Evolutionary conservation across 2,329 filamentous ascomycete genomes (phyloP), one percentile per base, ranked within the genome.

Genomic region (Stagonosporopsis rhizophila): DNA sequence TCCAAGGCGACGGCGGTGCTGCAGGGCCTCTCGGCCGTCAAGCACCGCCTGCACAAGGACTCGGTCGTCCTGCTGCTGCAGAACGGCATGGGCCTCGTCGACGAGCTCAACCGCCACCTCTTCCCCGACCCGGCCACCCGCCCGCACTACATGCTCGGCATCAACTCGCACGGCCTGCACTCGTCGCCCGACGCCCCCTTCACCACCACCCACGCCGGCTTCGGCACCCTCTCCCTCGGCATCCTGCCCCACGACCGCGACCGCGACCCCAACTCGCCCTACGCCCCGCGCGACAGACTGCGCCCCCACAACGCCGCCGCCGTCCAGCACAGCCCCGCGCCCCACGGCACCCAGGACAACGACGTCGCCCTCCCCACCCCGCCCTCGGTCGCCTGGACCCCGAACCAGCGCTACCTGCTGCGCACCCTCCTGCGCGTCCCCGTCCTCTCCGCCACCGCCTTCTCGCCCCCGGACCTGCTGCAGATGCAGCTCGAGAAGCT

Each of bases 81-180:
- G 53, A 90, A 94, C 60, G 92, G 93, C 1, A 85, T 98, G 75
- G 94, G 95, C 0, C 80, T 92, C 1, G 81, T 92, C n/a, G 92
- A 98, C 44, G 83, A 87, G 44, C 82, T 97, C 37, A 92, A 91
- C 66, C 76, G 82, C 30, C 75, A 83, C 11, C 74, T 96, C 25
- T 97, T 96, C 64, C 82, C 85, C 0, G 84, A 93, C 58, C 81
- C 84, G 0, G 72, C 77, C 0, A 80, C 78, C 0, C 83, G 90
- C 23, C 95, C 95, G 2, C 86, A 85, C 52, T 96, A 96, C 66
- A 81, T 97, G 56, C 75, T 92, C 25, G 91, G 90, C 8, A 81
- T 88, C 60, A 79, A 86, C 49, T 85, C 83, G 8, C 87, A 89
- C 66, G 85, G 83, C 28, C 74, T 85, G 20, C 80, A 83, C 54